These are phyloP conservation scores for Pseudonitzschia multiseries DNA, from an alignment of 108 stramenopile species.

Conservation along the genomic window DNA sequence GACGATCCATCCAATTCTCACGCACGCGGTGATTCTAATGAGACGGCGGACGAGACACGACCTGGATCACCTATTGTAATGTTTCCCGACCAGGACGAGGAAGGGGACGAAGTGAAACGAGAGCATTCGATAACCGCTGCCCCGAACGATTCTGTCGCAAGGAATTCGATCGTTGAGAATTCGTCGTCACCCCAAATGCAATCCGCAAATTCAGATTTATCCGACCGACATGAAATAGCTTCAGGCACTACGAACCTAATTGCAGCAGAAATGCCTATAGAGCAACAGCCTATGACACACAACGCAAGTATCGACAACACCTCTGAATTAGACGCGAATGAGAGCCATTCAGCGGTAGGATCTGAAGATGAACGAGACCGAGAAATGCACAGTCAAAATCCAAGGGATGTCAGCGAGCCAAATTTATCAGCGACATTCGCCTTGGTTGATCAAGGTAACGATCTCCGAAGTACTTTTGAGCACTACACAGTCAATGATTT, in stretches of 20 bases:
- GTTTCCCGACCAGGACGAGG: neutral
- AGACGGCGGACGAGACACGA: neutral
- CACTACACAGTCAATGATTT: slow-evolving; percentile 28
- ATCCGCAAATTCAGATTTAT: neutral
- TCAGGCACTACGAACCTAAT: neutral
- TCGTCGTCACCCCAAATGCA: neutral
- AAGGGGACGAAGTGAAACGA: neutral
- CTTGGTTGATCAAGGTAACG: neutral
- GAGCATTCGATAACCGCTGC: neutral
- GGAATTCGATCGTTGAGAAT: neutral
- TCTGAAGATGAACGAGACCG: neutral
- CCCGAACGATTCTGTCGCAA: neutral
- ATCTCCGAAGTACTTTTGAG: slow-evolving; percentile 9
- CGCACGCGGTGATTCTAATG: neutral
- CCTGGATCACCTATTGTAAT: neutral
- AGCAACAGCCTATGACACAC: neutral
- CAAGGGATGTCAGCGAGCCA: neutral
- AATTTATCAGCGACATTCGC: neutral
- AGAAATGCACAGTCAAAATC: neutral
- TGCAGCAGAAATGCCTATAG: neutral
- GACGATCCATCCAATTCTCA: neutral
- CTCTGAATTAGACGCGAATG: neutral
- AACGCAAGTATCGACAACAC: neutral
- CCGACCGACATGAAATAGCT: neutral
- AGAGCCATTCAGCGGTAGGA: neutral